phyloP scores from a whole-genome alignment of 805 yeast species.

The Candida ortonii region DNA sequence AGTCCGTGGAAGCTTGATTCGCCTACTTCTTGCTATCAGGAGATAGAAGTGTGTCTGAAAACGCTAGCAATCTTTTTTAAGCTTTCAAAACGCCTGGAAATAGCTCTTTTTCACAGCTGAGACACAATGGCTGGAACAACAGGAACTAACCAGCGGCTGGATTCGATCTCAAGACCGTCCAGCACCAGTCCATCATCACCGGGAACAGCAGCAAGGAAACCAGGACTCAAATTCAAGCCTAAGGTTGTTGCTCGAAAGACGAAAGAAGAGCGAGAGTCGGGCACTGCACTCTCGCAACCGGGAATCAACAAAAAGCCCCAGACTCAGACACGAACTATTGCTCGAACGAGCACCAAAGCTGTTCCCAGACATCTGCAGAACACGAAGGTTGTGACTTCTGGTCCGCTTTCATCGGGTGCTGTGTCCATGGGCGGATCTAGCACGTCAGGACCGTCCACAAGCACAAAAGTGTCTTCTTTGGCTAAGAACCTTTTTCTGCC shows the following conservation, averaged over 20 bases:
- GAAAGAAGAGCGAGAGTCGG: constrained; percentile 78
- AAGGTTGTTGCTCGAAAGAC: constrained; percentile 82
- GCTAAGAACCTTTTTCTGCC: no score
- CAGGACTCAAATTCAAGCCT: constrained; percentile 75
- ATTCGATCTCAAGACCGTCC: constrained; percentile 36
- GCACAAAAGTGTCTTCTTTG: constrained; percentile 16
- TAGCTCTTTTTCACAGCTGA: background rate
- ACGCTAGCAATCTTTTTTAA: no score
- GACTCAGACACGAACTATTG: constrained; percentile 31
- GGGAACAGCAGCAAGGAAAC: constrained; percentile 31
- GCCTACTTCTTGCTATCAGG: no score
- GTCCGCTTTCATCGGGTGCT: constrained; percentile 69
- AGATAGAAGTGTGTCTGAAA: no score
- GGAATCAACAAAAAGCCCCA: constrained; percentile 36
- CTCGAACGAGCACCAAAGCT: constrained; percentile 39
- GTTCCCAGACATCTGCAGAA: constrained; percentile 36
- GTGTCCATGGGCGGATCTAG: constrained; percentile 44
- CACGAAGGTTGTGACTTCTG: constrained; percentile 67
- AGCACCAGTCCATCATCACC: constrained; percentile 17
- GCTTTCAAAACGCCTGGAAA: background rate
- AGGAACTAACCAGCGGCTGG: constrained; percentile 31
- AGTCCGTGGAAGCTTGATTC: no score
- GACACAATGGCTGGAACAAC: constrained; percentile 16
- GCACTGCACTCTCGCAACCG: constrained; percentile 49
- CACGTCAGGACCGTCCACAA: no score